Evolutionary conservation across 108 stramenopile species (phyloP).

Genomic region (Nannochloropsis oceanica): DNA sequence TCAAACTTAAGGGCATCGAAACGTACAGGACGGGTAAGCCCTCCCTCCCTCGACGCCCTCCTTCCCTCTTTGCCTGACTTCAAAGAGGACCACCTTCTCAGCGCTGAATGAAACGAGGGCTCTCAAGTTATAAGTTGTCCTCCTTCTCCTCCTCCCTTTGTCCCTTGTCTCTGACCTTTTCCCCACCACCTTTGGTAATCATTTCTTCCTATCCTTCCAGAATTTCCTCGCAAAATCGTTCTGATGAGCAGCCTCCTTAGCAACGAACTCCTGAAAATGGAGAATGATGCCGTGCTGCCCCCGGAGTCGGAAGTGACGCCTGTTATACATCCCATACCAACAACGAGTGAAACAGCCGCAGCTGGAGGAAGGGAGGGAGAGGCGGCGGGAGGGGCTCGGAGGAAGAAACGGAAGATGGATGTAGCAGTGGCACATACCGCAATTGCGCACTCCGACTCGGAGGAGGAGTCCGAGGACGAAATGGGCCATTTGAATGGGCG

Average conservation of each 20-base stretch:
- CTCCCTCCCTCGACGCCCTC: too few relatives aligned
- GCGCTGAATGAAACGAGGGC: too few relatives aligned
- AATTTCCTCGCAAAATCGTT: not conserved
- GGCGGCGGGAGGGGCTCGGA: not conserved
- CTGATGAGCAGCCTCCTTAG: not conserved
- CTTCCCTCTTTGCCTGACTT: too few relatives aligned
- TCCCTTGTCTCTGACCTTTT: too few relatives aligned
- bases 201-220: not conserved
- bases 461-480: not conserved
- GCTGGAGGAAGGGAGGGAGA: not conserved
- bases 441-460: not conserved
- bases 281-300: not conserved
- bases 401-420: not conserved
- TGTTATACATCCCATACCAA: not conserved
- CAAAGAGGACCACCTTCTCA: too few relatives aligned
- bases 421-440: not conserved
- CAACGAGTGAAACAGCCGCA: not conserved
- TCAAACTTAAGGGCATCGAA: not conserved
- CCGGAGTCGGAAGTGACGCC: not conserved
- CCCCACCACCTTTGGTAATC: too few relatives aligned
- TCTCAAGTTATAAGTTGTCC: too few relatives aligned
- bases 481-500: not conserved
- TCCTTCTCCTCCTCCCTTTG: too few relatives aligned
- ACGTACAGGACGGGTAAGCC: not conserved
- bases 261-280: not conserved